Percentiles rank a stretch among this genome's conserved stretches.
phyloP scores from a whole-genome alignment of 2,329 filamentous ascomycete species.

The Trichoderma afroharzianum region DNA sequence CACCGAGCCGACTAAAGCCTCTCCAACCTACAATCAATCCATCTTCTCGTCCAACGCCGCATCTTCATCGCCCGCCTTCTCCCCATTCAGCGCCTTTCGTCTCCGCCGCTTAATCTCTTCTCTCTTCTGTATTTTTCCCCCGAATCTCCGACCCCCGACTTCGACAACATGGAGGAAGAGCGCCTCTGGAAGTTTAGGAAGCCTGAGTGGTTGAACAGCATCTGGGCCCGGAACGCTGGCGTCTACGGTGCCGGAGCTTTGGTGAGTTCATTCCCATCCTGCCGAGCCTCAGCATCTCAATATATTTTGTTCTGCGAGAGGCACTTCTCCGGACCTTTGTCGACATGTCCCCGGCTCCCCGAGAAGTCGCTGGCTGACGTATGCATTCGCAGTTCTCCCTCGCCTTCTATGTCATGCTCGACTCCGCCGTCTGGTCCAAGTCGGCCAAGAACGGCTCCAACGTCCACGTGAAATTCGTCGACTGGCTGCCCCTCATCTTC shows the following conservation, averaged over 20 bases:
- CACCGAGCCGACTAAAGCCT: not conserved
- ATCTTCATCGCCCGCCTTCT: not conserved
- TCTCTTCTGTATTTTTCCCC: not conserved
- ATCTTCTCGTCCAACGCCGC: not conserved
- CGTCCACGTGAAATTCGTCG: conserved; percentile 61
- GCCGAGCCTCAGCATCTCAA: not conserved
- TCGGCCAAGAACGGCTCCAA: conserved; percentile 56
- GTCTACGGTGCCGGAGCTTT: conserved; percentile 61
- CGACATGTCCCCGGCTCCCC: not conserved
- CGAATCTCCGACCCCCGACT: not conserved
- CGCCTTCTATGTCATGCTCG: conserved; percentile 66
- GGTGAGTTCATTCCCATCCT: conserved; percentile 42
- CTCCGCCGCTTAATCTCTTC: not conserved
- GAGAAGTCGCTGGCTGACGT: not conserved
- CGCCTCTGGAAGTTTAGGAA: conserved; percentile 64
- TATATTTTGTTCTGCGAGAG: not conserved
- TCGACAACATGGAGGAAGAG: conserved; percentile 55
- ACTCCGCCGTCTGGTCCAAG: conserved; percentile 65
- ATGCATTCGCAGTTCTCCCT: conserved; percentile 54
- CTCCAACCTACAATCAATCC: not conserved
- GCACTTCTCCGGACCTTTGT: not conserved
- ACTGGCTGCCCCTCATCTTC: conserved; percentile 68
- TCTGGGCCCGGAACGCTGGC: conserved; percentile 60
- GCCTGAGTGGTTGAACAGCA: conserved; percentile 65
- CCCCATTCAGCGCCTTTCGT: not conserved